A percentile compares a stretch with the other conserved stretches of the same genome.
These are phyloP conservation scores for Trichoderma sp. DNA, from an alignment of 2,329 filamentous ascomycete species.

Conservation along the genomic window DNA sequence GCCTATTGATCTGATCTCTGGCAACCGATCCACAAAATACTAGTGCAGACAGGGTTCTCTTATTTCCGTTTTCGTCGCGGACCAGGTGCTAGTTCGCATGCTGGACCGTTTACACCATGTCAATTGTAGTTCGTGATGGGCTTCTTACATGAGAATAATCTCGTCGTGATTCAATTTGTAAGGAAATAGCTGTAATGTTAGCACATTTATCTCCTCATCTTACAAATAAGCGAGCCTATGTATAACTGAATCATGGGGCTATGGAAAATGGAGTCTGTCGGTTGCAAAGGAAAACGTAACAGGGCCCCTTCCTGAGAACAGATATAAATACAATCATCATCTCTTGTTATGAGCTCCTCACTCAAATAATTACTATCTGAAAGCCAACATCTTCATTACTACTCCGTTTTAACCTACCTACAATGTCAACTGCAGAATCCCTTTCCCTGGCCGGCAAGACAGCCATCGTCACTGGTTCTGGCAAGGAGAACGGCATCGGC, in stretches of 20 bases:
- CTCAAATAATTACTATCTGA: not conserved
- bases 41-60: constrained; percentile 5
- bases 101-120: not conserved
- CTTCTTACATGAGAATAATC: not conserved
- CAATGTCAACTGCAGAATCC: not conserved
- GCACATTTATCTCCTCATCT: not conserved
- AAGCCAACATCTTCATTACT: not conserved
- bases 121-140: not conserved
- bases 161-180: not conserved
- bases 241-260: not conserved
- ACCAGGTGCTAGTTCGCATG: not conserved
- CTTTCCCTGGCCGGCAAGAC: constrained; percentile 38
- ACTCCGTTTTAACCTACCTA: not conserved
- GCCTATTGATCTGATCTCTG: not conserved
- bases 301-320: not conserved
- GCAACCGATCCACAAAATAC: not conserved
- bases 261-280: not conserved
- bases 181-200: no score
- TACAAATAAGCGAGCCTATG: not conserved
- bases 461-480: constrained; percentile 43
- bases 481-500: constrained; percentile 40
- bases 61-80: not conserved
- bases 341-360: not conserved
- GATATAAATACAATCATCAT: not conserved
- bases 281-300: no score